Conservation (phyloP, 331 rosid genomes). For the Arachis monticola region DNA sequence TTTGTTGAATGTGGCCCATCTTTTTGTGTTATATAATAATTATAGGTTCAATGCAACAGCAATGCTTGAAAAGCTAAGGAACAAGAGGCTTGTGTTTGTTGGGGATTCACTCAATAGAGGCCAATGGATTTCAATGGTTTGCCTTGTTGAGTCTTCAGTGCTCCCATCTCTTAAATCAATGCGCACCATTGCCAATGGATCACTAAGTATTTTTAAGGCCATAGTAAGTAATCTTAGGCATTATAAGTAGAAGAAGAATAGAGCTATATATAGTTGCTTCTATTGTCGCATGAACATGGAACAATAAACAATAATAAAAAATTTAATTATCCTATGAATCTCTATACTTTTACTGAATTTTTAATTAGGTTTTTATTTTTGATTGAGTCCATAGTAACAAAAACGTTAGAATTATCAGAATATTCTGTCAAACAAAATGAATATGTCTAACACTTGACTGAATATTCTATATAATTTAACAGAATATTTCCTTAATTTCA, state of each 20-base stretch:
- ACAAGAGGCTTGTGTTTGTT: slow-evolving; percentile 77
- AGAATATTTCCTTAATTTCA: no score
- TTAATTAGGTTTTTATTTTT: no score
- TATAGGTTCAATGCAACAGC: slow-evolving; percentile 77
- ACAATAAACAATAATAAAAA: no score
- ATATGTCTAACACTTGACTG: no score
- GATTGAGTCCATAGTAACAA: no score
- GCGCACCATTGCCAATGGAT: slow-evolving; percentile 62
- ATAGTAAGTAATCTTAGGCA: slow-evolving; percentile 47
- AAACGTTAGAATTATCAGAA: no score
- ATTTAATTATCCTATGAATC: no score
- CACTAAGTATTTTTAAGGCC: slow-evolving; percentile 68
- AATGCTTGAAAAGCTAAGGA: slow-evolving; percentile 68
- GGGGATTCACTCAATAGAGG: slow-evolving; percentile 89
- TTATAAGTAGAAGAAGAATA: background rate
- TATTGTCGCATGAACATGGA: background rate
- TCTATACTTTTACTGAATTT: no score
- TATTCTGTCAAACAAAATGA: no score
- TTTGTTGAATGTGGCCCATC: slow-evolving; percentile 45
- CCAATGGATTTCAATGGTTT: slow-evolving; percentile 93
- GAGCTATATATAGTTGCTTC: background rate
- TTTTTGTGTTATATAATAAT: slow-evolving; percentile 50
- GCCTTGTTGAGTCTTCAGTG: slow-evolving; percentile 63
- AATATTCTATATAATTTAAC: no score
- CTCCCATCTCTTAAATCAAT: slow-evolving; percentile 57